A percentile compares a stretch with the other conserved stretches of the same genome.
phyloP scores from a whole-genome alignment of 106 monocot species.

The Alisma plantagoaquatica region DNA sequence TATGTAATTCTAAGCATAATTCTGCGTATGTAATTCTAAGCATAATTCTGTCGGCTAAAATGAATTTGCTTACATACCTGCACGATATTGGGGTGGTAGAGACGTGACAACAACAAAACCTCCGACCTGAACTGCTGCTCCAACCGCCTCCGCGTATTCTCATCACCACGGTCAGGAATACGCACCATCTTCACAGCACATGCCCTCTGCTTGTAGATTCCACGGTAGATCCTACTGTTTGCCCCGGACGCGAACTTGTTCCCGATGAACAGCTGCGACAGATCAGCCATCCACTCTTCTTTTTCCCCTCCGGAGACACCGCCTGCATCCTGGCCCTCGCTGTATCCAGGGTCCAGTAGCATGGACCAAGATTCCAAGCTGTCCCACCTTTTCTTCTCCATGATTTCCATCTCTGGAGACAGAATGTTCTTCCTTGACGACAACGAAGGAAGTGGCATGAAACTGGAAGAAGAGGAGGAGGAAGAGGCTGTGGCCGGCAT shows the following conservation, averaged over 20 bases:
- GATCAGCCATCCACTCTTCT: slow-evolving; percentile 95
- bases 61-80: slow-evolving; percentile 74
- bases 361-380: slow-evolving; percentile 95
- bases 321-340: slow-evolving; percentile 11
- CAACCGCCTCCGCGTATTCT: slow-evolving; percentile 24
- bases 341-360: slow-evolving; percentile 54
- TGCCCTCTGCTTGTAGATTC: slow-evolving; percentile 86
- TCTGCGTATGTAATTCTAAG: too few relatives aligned
- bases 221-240: slow-evolving; percentile 83
- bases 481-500: neutral
- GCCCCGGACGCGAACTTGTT: slow-evolving; percentile 90
- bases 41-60: too few relatives aligned
- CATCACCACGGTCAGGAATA: slow-evolving; percentile 66
- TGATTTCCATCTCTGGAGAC: slow-evolving; percentile 39
- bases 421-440: neutral
- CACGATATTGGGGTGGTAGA: slow-evolving; percentile 88
- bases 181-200: slow-evolving; percentile 90
- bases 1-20: too few relatives aligned
- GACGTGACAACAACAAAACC: slow-evolving; percentile 64
- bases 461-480: neutral
- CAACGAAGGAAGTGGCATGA: neutral
- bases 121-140: slow-evolving; percentile 83
- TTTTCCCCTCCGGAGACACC: slow-evolving; percentile 18
- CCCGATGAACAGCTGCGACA: slow-evolving; percentile 84
- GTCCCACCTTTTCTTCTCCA: slow-evolving; percentile 70